A percentile compares a stretch with the other conserved stretches of the same genome.
These are phyloP conservation scores for Gossypium gossypioides DNA, from an alignment of 441 rosid genomes.

Conservation along the genomic window DNA sequence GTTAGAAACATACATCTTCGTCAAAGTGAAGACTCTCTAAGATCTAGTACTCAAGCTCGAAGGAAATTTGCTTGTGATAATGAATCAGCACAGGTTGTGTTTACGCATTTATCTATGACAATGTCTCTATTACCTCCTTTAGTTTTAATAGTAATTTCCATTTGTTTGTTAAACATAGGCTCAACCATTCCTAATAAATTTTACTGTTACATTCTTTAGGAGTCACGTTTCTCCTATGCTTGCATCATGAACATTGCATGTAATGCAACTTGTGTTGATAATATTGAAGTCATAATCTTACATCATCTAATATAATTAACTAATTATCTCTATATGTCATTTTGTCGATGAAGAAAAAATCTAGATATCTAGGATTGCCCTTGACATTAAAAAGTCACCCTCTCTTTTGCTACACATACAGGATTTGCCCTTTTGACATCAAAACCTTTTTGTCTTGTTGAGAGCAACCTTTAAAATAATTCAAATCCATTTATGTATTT, in stretches of 20 bases:
- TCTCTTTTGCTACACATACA: background rate
- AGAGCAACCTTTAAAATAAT: background rate
- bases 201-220: background rate
- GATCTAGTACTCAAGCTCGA: conserved; percentile 28
- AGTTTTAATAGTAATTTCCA: background rate
- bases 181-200: background rate
- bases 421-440: background rate
- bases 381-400: background rate
- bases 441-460: background rate
- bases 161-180: background rate
- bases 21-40: conserved; percentile 26
- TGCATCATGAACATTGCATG: background rate
- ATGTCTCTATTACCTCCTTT: background rate
- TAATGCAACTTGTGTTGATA: background rate
- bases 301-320: background rate
- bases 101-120: background rate
- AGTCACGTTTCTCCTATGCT: background rate
- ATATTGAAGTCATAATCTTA: background rate
- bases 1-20: conserved; percentile 25
- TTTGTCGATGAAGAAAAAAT: background rate
- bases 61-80: conserved; percentile 30
- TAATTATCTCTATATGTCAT: background rate
- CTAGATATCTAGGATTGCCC: background rate
- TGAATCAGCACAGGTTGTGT: conserved; percentile 33
- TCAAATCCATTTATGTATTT: background rate